These are phyloP conservation scores for Alternaria longipes DNA, from an alignment of 2,329 filamentous ascomycete species.

Conservation along the genomic window DNA sequence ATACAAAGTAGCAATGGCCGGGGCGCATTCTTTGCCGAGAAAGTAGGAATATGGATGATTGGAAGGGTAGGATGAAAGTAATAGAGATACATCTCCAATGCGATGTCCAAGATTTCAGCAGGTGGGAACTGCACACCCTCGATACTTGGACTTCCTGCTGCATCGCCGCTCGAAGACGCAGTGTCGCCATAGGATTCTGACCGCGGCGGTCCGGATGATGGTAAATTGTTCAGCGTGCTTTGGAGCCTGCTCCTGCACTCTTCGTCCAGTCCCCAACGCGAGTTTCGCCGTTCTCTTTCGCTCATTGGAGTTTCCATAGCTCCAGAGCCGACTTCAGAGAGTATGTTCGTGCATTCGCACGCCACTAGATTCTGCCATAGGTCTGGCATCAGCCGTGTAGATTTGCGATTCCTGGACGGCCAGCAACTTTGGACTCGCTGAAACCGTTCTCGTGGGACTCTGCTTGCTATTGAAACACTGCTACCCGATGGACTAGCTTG, in stretches of 20 bases:
- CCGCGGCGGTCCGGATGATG: conserved; percentile 28
- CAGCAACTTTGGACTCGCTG: conserved; percentile 52
- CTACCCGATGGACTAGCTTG: conserved; percentile 47
- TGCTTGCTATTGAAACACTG: conserved; percentile 49
- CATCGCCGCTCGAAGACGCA: conserved; percentile 45
- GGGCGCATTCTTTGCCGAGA: conserved; percentile 59
- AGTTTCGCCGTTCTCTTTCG: conserved; percentile 43
- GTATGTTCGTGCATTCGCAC: conserved; percentile 46
- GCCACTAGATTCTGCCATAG: conserved; percentile 47
- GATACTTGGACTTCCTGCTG: conserved; percentile 35
- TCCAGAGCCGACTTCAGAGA: conserved; percentile 43
- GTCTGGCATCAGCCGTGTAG: conserved; percentile 44
- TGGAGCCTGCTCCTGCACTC: conserved; percentile 55
- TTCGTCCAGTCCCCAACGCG: conserved; percentile 50
- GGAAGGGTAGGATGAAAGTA: conserved; percentile 63
- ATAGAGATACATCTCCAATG: conserved; percentile 63
- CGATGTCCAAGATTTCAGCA: conserved; percentile 63
- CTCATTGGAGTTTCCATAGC: conserved; percentile 36
- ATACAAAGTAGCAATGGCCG: conserved; percentile 61
- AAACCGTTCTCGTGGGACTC: conserved; percentile 51
- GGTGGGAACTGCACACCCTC: conserved; percentile 55
- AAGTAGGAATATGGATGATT: conserved; percentile 64
- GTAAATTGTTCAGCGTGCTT: conserved; percentile 37
- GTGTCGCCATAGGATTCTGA: conserved; percentile 44
- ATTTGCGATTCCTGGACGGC: conserved; percentile 46